These are phyloP conservation scores for Jacaranda mimosifolia DNA, from an alignment of 257 asterid species.

Conservation along the genomic window DNA sequence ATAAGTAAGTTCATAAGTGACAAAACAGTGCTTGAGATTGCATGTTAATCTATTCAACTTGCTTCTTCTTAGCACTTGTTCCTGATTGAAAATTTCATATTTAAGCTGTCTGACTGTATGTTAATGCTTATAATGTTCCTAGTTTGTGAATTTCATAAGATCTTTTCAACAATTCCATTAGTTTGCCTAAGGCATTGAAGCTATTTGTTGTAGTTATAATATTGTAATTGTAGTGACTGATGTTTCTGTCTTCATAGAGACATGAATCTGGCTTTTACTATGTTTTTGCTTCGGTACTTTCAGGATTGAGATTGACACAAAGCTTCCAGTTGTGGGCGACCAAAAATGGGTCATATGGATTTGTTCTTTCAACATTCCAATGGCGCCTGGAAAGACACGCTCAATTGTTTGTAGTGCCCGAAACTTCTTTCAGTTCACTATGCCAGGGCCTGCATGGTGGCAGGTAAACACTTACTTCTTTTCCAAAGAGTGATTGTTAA, in stretches of 20 bases:
- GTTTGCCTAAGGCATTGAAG: no score
- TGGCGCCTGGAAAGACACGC: conserved; percentile 99
- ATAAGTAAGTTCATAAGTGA: conserved; percentile 70
- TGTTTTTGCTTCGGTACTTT: conserved; percentile 12
- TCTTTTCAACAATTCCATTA: no score
- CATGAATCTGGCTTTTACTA: neutral
- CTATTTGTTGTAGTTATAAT: no score
- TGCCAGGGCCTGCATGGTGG: conserved; percentile 99
- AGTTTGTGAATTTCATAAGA: no score
- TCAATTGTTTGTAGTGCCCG: conserved; percentile 99
- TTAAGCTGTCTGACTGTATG: neutral
- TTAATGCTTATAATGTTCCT: neutral
- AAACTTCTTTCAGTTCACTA: conserved; percentile 85
- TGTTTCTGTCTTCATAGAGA: neutral
- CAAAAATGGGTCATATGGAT: conserved; percentile 99
- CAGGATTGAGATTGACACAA: conserved; percentile 94
- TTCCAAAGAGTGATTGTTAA: neutral
- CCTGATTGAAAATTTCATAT: neutral
- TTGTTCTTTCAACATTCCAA: conserved; percentile 96
- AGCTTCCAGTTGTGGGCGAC: conserved; percentile 88
- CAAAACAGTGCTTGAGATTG: conserved; percentile 8
- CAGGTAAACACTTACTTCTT: conserved; percentile 58
- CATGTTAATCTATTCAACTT: neutral
- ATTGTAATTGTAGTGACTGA: neutral
- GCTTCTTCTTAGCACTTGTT: neutral